Percentiles rank a stretch among this genome's conserved stretches.
phyloP scores from a whole-genome alignment of 495 filamentous ascomycete genomes.

The Clohesyomyces aquaticus region DNA sequence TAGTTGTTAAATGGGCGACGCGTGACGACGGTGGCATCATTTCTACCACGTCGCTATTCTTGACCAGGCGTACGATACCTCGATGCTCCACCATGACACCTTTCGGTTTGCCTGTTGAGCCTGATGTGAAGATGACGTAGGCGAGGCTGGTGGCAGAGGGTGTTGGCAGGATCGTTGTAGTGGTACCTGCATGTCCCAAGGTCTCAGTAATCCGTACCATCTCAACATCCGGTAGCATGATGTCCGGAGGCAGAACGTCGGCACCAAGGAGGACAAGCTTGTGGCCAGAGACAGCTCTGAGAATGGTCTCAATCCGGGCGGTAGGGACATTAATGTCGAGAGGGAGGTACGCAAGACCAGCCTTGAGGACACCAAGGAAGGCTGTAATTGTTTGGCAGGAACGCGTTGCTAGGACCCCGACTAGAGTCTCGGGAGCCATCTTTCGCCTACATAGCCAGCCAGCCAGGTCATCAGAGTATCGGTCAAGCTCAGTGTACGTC shows the following conservation, averaged over 20 bases:
- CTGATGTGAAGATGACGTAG: constrained; percentile 39
- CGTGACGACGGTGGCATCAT: not conserved
- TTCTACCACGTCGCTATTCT: not conserved
- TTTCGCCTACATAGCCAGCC: not conserved
- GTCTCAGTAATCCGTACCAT: not conserved
- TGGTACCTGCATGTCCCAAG: not conserved
- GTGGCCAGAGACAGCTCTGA: not conserved
- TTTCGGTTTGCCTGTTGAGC: constrained; percentile 37
- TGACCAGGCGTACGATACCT: not conserved
- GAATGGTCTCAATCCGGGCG: not conserved
- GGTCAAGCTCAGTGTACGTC: not conserved
- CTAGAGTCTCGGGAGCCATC: not conserved
- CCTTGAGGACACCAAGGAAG: not conserved
- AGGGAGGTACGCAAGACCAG: not conserved
- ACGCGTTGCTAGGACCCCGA: not conserved
- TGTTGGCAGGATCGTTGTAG: not conserved
- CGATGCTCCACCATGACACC: constrained; percentile 32
- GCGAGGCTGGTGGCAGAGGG: constrained; percentile 10
- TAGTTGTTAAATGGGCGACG: constrained; percentile 3
- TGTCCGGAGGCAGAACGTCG: not conserved
- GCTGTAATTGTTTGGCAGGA: not conserved
- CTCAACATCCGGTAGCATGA: not conserved
- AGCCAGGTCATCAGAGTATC: not conserved
- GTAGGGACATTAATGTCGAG: not conserved
- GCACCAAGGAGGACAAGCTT: not conserved